phyloP scores from a whole-genome alignment of 768 basidiomycete genomes.

The Leccinum subtestaceum region DNA sequence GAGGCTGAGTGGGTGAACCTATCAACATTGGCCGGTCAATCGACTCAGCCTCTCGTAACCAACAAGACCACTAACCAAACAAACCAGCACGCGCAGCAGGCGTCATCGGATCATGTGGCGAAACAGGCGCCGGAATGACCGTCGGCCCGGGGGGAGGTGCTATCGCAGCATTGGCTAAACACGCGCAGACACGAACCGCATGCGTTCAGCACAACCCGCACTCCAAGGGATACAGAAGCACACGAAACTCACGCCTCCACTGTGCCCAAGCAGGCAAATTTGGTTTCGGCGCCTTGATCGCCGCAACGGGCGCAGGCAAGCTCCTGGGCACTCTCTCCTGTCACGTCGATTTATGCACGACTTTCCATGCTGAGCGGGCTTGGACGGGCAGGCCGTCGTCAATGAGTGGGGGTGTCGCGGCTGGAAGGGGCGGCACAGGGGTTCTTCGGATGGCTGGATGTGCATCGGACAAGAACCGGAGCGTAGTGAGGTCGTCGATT shows the following conservation, averaged over 20 bases:
- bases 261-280: slow-evolving; percentile 78
- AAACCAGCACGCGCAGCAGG: slow-evolving; percentile 59
- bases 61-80: slow-evolving; percentile 47
- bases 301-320: slow-evolving; percentile 39
- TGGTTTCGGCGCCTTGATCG: slow-evolving; percentile 46
- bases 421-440: slow-evolving; percentile 36
- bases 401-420: slow-evolving; percentile 44
- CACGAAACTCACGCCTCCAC: slow-evolving; percentile 61
- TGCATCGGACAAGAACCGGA: not conserved
- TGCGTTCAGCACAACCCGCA: not conserved
- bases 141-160: slow-evolving; percentile 47
- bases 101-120: slow-evolving; percentile 35
- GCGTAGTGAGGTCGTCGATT: not conserved
- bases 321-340: slow-evolving; percentile 46
- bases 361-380: slow-evolving; percentile 72
- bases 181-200: not conserved
- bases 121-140: slow-evolving; percentile 31
- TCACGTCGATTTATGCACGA: slow-evolving; percentile 62
- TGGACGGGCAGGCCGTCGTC: slow-evolving; percentile 46
- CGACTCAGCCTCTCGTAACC: not conserved
- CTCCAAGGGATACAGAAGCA: not conserved
- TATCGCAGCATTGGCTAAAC: slow-evolving; percentile 61
- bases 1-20: slow-evolving; percentile 48
- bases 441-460: slow-evolving; percentile 30
- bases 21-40: not conserved